Percentiles rank a stretch among this genome's conserved stretches.
These are phyloP conservation scores for Colletotrichum coccodes DNA, from an alignment of 2,329 filamentous ascomycete genomes.

Conservation along the genomic window DNA sequence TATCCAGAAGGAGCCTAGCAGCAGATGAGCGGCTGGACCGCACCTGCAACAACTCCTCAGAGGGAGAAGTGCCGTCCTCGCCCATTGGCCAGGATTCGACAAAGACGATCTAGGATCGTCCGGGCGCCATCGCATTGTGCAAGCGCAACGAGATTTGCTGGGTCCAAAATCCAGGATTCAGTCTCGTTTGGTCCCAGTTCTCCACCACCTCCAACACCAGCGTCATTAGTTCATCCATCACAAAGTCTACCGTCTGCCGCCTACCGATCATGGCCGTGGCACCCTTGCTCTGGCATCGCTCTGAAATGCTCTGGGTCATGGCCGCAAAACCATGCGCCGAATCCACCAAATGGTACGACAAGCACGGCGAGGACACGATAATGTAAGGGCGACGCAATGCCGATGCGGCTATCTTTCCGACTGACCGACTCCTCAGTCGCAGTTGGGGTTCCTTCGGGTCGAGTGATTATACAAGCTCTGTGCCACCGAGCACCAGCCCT, in stretches of 20 bases:
- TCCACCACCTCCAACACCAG: neutral
- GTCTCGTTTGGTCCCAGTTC: neutral
- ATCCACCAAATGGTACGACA: neutral
- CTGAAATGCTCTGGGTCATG: neutral
- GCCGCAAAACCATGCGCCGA: neutral
- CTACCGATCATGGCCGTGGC: neutral
- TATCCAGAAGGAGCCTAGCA: neutral
- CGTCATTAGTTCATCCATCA: neutral
- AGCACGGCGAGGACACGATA: neutral
- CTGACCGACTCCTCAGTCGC: neutral
- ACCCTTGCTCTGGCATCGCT: neutral
- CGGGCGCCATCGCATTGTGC: conserved; percentile 18
- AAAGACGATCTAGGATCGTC: conserved; percentile 27
- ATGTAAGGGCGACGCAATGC: neutral
- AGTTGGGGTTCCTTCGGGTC: neutral
- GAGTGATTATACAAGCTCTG: neutral
- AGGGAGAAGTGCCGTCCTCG: conserved; percentile 4
- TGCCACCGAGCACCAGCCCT: neutral
- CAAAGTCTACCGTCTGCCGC: neutral
- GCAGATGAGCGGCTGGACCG: neutral
- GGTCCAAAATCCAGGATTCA: neutral
- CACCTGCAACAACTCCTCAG: conserved; percentile 14
- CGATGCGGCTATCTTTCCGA: neutral
- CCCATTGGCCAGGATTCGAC: conserved; percentile 5
- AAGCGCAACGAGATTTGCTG: conserved; percentile 6